phyloP scores from a whole-genome alignment of 1,284 basidiomycete species.

The Ganoderma sp. region DNA sequence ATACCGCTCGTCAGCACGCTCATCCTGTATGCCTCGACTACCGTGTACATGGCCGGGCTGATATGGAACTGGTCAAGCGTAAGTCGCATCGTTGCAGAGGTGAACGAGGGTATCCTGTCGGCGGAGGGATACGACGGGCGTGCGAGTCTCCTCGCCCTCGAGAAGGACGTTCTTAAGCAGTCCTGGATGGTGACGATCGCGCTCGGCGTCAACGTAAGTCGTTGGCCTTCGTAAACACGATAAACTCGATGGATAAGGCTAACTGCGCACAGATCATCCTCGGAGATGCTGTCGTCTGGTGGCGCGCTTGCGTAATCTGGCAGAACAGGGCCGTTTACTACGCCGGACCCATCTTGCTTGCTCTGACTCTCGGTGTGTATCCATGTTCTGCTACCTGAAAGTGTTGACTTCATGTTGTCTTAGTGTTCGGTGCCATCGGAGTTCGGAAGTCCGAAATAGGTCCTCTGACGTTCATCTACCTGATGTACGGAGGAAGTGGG shows the following conservation, averaged over 20 bases:
- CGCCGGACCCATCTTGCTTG: constrained; percentile 2
- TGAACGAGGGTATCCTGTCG: background rate
- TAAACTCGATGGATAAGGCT: background rate
- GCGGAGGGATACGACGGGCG: background rate
- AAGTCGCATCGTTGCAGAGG: background rate
- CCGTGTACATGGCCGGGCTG: background rate
- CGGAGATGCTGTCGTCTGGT: constrained; percentile 12
- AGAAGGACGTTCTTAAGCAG: background rate
- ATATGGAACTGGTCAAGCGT: background rate
- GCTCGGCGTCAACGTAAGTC: background rate
- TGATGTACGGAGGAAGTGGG: background rate
- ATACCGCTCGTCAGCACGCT: background rate
- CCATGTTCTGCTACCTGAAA: background rate
- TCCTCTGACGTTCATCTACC: background rate
- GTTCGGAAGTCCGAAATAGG: background rate
- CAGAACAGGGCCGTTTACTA: background rate
- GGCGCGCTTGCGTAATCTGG: constrained; percentile 15
- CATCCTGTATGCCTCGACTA: background rate
- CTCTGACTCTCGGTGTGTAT: constrained; percentile 11
- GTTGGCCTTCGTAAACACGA: background rate
- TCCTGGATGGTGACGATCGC: constrained; percentile 1
- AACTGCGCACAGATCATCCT: background rate
- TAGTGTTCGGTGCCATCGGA: background rate
- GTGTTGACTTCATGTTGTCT: background rate
- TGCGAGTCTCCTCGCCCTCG: background rate